Percentiles rank a stretch among this genome's conserved stretches.
Conservation (phyloP, 2,329 filamentous ascomycete genomes). For the Chrysoporthe deuterocubensis region DNA sequence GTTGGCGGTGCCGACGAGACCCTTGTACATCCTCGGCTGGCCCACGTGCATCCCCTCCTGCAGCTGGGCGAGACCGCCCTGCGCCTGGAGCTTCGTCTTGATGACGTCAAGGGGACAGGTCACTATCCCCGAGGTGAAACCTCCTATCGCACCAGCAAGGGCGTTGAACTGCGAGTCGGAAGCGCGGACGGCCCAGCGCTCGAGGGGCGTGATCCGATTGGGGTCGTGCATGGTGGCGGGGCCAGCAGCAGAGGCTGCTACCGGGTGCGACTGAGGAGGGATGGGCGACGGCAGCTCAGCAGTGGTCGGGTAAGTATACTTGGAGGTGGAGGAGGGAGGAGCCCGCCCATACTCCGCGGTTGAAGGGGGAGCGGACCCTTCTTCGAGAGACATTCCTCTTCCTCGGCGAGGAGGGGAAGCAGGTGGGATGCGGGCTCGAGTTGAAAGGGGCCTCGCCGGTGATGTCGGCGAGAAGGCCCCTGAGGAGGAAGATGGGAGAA, state of each 20-base stretch:
- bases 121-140: constrained; percentile 90
- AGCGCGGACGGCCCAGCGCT: constrained; percentile 60
- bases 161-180: constrained; percentile 75
- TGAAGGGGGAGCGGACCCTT: constrained; percentile 18
- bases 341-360: constrained; percentile 42
- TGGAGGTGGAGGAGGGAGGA: constrained; percentile 30
- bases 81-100: constrained; percentile 96
- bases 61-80: constrained; percentile 74
- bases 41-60: constrained; percentile 54
- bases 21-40: constrained; percentile 73
- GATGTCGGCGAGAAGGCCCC: constrained; percentile 20
- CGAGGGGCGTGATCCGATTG: constrained; percentile 47
- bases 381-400: constrained; percentile 34
- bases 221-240: constrained; percentile 34
- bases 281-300: constrained; percentile 16
- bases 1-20: constrained; percentile 82
- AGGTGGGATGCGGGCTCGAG: background rate
- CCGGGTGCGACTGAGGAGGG: constrained; percentile 14
- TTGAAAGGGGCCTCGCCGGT: constrained; percentile 33
- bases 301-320: constrained; percentile 21
- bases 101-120: constrained; percentile 98
- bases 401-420: constrained; percentile 11
- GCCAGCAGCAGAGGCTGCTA: constrained; percentile 24
- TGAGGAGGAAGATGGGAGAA: background rate
- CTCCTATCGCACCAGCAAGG: constrained; percentile 83